These are phyloP conservation scores for Metschnikowia similis DNA, from an alignment of 805 yeast species.

Conservation along the genomic window DNA sequence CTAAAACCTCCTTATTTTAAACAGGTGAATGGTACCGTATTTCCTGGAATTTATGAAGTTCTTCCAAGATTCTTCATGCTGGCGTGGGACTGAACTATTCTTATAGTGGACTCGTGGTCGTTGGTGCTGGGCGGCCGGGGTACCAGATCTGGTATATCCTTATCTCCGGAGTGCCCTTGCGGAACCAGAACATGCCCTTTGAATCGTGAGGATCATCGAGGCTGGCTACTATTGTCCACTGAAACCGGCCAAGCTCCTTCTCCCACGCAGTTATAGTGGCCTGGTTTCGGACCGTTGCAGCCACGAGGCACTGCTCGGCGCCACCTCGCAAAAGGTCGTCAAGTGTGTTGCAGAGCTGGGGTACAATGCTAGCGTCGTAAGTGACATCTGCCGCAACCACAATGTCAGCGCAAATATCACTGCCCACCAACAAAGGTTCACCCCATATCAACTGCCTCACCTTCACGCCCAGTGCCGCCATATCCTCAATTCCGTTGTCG, in stretches of 20 bases:
- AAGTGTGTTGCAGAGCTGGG: constrained; percentile 49
- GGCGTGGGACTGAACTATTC: no score
- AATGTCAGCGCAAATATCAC: constrained; percentile 35
- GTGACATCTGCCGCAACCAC: constrained; percentile 87
- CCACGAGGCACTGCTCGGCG: constrained; percentile 42
- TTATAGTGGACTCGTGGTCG: no score
- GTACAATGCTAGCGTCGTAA: constrained; percentile 63
- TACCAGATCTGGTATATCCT: constrained; percentile 10
- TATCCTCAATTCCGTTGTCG: constrained; percentile 34
- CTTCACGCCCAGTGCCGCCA: constrained; percentile 5
- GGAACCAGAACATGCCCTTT: constrained; percentile 12
- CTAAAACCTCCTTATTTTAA: no score
- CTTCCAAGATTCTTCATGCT: no score
- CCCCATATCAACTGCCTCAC: constrained; percentile 55
- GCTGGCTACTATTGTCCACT: constrained; percentile 8
- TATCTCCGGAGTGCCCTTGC: constrained; percentile 17
- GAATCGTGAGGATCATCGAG: constrained; percentile 8
- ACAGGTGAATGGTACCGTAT: no score
- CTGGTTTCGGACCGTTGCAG: constrained; percentile 71
- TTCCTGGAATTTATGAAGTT: no score
- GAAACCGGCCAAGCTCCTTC: constrained; percentile 7
- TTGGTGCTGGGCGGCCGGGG: no score
- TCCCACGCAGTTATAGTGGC: constrained; percentile 35
- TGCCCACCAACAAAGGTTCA: constrained; percentile 24
- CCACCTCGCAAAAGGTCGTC: constrained; percentile 29